Evolutionary conservation across 352 stramenopile genomes (phyloP).

Genomic region (Phytophthora cryptogea): DNA sequence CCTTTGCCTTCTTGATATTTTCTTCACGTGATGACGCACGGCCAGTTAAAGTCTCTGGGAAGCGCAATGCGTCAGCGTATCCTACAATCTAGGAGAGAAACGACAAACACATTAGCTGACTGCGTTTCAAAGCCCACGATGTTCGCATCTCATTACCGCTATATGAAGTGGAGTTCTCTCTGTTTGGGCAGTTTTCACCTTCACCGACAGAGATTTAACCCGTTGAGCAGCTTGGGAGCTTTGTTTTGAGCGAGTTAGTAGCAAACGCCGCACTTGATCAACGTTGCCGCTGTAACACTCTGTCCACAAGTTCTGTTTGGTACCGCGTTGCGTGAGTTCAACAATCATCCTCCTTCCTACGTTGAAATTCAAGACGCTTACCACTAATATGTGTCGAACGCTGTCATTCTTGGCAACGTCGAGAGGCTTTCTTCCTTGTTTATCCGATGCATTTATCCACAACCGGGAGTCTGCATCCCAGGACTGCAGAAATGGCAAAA

Average conservation of each 20-base stretch:
- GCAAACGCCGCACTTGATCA: slow-evolving; percentile 29
- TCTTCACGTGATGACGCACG: slow-evolving; percentile 3
- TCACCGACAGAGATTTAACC: slow-evolving; percentile 12
- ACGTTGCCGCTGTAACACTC: slow-evolving; percentile 42
- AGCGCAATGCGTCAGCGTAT: slow-evolving; percentile 34
- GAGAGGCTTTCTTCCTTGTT: slow-evolving; percentile 43
- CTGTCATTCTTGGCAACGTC: slow-evolving; percentile 38
- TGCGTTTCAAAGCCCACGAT: not conserved
- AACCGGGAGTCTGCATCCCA: slow-evolving; percentile 51
- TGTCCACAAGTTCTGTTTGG: slow-evolving; percentile 43
- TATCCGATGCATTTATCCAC: slow-evolving; percentile 37
- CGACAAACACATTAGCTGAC: not conserved
- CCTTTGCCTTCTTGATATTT: slow-evolving; percentile 11
- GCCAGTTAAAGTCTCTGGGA: not conserved
- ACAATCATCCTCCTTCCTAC: too few relatives aligned
- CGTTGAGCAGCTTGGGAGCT: not conserved
- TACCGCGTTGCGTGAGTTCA: not conserved
- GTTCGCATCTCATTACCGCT: too few relatives aligned
- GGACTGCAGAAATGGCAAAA: slow-evolving; percentile 42
- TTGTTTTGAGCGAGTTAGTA: slow-evolving; percentile 15
- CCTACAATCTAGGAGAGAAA: slow-evolving; percentile 34
- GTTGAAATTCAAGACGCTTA: slow-evolving; percentile 12
- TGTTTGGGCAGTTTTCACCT: slow-evolving; percentile 36
- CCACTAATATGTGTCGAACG: slow-evolving; percentile 33
- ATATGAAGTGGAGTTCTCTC: slow-evolving; percentile 56